These are phyloP conservation scores for Trichoderma afroharzianum DNA, from an alignment of 2,329 filamentous ascomycete species.

Conservation along the genomic window DNA sequence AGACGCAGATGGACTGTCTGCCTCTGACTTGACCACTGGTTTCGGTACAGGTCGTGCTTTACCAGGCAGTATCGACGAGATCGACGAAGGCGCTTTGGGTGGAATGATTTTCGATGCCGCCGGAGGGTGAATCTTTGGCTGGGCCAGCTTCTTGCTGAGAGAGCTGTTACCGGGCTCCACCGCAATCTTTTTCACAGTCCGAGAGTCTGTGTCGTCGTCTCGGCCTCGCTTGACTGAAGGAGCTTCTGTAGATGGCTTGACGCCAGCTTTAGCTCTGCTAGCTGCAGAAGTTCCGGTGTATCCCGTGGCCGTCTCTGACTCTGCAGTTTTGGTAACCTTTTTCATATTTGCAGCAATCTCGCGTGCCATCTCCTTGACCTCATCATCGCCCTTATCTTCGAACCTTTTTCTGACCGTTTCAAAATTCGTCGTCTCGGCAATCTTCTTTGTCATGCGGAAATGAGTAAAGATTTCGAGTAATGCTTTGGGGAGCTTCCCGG, in stretches of 20 bases:
- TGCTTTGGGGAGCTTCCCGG: slow-evolving; percentile 51
- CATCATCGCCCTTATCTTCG: slow-evolving; percentile 61
- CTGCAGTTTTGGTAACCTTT: slow-evolving; percentile 36
- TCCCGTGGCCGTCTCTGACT: slow-evolving; percentile 35
- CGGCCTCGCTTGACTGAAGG: slow-evolving; percentile 35
- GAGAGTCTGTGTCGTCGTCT: slow-evolving; percentile 40
- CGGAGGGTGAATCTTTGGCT: slow-evolving; percentile 33
- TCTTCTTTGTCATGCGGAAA: slow-evolving; percentile 59
- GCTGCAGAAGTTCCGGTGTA: slow-evolving; percentile 40
- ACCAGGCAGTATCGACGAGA: slow-evolving; percentile 43
- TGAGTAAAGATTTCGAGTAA: slow-evolving; percentile 58
- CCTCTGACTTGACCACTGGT: slow-evolving; percentile 36
- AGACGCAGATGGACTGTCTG: slow-evolving; percentile 27
- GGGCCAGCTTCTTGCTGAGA: slow-evolving; percentile 40
- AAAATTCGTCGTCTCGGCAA: slow-evolving; percentile 62
- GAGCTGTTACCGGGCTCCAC: slow-evolving; percentile 37
- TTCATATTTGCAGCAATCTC: slow-evolving; percentile 50
- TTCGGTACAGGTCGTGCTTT: slow-evolving; percentile 46
- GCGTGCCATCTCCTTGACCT: slow-evolving; percentile 58
- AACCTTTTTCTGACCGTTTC: slow-evolving; percentile 61
- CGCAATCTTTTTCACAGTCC: slow-evolving; percentile 41
- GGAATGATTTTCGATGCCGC: slow-evolving; percentile 29
- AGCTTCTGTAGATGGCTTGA: slow-evolving; percentile 30
- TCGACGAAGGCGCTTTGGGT: slow-evolving; percentile 32
- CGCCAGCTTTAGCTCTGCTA: slow-evolving; percentile 34